These are phyloP conservation scores for Pestalotiopsis sp. DNA, from an alignment of 2,329 filamentous ascomycete genomes.

Conservation along the genomic window DNA sequence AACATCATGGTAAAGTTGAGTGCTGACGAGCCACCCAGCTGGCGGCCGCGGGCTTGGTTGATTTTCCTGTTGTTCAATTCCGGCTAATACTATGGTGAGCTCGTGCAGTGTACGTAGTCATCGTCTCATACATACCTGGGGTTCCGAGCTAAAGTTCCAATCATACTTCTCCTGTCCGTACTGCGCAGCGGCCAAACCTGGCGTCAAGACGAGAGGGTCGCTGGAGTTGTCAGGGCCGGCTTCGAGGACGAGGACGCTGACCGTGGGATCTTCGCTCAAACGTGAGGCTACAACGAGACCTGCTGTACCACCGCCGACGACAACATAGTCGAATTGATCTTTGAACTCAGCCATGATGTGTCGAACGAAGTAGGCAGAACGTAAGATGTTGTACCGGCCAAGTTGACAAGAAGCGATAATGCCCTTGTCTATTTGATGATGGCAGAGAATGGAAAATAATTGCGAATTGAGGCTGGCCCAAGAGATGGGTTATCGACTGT, in stretches of 20 bases:
- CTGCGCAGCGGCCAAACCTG: constrained; percentile 35
- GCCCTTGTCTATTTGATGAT: too few species aligned
- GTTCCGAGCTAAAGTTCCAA: constrained; percentile 41
- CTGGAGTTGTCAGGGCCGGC: constrained; percentile 36
- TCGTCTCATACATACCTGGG: constrained; percentile 30
- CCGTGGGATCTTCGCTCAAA: constrained; percentile 38
- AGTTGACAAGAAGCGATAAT: not conserved
- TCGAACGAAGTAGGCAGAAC: not conserved
- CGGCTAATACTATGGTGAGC: constrained; percentile 17
- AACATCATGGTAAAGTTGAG: constrained; percentile 32
- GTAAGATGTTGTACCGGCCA: not conserved
- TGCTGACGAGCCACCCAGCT: constrained; percentile 34
- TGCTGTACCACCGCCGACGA: constrained; percentile 54
- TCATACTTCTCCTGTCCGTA: constrained; percentile 41
- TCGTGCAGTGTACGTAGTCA: not conserved
- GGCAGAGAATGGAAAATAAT: too few species aligned
- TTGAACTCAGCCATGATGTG: not conserved
- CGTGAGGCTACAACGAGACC: constrained; percentile 50
- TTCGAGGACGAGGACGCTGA: constrained; percentile 42
- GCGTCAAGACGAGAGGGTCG: constrained; percentile 39
- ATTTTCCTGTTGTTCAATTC: constrained; percentile 32
- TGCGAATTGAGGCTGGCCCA: too few species aligned
- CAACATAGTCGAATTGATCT: constrained; percentile 46
- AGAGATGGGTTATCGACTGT: too few species aligned
- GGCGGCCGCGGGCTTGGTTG: constrained; percentile 34